Evolutionary conservation across 2,329 filamentous ascomycete species (phyloP).

Genomic region (Hortaea werneckii): DNA sequence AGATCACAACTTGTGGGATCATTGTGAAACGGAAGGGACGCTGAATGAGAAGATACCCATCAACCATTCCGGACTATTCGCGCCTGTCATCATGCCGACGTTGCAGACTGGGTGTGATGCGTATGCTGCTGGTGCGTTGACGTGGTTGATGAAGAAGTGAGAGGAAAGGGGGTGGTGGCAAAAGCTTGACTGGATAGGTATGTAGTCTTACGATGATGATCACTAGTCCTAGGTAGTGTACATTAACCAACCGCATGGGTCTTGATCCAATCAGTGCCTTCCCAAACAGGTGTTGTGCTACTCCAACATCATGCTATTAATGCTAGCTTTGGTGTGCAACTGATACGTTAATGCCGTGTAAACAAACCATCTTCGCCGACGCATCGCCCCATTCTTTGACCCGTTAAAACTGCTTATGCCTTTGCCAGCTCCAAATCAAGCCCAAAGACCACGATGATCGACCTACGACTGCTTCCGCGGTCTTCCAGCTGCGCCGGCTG

Average conservation of each 20-base stretch:
- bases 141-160: slow-evolving; percentile 21
- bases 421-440: neutral
- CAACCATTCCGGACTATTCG: slow-evolving; percentile 52
- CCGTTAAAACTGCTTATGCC: too few species aligned
- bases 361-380: too few species aligned
- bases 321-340: too few species aligned
- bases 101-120: slow-evolving; percentile 39
- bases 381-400: too few species aligned
- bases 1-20: slow-evolving; percentile 42
- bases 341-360: too few species aligned
- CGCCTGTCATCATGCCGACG: slow-evolving; percentile 49
- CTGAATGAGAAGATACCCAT: slow-evolving; percentile 42
- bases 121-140: slow-evolving; percentile 27
- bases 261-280: neutral
- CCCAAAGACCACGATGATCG: neutral
- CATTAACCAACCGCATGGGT: neutral
- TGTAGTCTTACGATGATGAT: neutral
- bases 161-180: neutral
- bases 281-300: too few species aligned
- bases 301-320: too few species aligned
- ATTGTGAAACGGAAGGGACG: slow-evolving; percentile 34
- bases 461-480: neutral
- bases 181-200: neutral
- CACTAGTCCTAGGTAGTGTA: neutral
- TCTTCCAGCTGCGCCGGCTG: neutral